A percentile compares a stretch with the other conserved stretches of the same genome.
phyloP scores from a whole-genome alignment of 257 asterid genomes.

The Thymus mandschuricus region DNA sequence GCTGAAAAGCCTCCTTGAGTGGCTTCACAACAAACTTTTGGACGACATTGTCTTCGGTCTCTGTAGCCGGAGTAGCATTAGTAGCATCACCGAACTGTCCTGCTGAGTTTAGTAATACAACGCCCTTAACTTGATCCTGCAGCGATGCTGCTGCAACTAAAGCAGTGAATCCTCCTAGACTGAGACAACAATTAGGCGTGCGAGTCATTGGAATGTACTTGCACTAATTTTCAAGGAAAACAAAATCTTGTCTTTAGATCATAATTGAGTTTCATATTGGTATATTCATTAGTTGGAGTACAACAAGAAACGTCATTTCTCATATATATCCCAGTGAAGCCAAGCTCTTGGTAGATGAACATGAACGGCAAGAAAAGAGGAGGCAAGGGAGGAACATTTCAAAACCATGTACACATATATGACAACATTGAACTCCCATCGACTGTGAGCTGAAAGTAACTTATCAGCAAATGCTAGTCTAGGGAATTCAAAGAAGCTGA shows the following conservation, averaged over 20 bases:
- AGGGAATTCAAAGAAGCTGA: slow-evolving; percentile 19
- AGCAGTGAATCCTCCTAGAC: slow-evolving; percentile 98
- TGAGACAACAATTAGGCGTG: slow-evolving; percentile 40
- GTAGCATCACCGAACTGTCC: slow-evolving; percentile 83
- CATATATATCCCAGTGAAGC: not conserved
- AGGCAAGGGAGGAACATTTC: not conserved
- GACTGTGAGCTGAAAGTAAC: not conserved
- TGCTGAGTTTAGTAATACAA: slow-evolving; percentile 77
- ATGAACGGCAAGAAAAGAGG: not conserved
- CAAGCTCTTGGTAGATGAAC: not conserved
- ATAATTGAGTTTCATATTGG: not conserved
- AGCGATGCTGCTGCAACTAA: slow-evolving; percentile 72
- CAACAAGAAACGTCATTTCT: not conserved
- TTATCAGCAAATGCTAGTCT: not conserved
- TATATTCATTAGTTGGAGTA: not conserved
- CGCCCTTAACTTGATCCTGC: slow-evolving; percentile 76
- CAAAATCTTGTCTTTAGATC: not conserved
- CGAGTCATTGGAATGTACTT: not conserved
- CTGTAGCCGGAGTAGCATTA: slow-evolving; percentile 33
- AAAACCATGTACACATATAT: not conserved
- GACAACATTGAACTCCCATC: not conserved
- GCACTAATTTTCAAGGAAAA: not conserved
- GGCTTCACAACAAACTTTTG: slow-evolving; percentile 70
- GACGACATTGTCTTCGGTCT: slow-evolving; percentile 56
- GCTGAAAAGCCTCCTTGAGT: slow-evolving; percentile 77